Evolutionary conservation across 1,139 yeast genomes (phyloP).

Genomic region (Yamadazyma triangularis): DNA sequence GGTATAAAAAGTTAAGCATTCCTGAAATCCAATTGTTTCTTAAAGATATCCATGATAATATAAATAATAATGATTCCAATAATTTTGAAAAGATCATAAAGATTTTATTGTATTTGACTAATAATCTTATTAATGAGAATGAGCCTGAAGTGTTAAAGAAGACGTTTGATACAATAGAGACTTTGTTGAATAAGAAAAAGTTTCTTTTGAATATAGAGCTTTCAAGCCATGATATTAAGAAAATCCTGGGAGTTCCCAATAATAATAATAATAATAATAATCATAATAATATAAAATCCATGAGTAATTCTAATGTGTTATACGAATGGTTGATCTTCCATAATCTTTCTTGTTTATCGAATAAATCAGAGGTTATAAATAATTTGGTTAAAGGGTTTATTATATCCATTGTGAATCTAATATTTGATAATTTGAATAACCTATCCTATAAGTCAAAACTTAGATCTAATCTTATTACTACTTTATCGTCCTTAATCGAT

Average conservation of each 20-base stretch:
- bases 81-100: constrained; percentile 35
- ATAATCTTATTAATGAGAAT: neutral
- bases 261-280: too few relatives aligned
- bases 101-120: too few relatives aligned
- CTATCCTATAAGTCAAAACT: constrained; percentile 13
- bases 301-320: constrained; percentile 1
- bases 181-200: constrained; percentile 25
- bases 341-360: constrained; percentile 2
- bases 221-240: neutral
- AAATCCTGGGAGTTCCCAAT: too few relatives aligned
- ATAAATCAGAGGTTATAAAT: constrained; percentile 8
- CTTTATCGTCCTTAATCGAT: constrained; percentile 2
- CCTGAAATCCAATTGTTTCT: constrained; percentile 30
- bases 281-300: neutral
- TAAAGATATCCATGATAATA: constrained; percentile 31
- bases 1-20: constrained; percentile 14
- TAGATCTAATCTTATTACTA: neutral
- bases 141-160: constrained; percentile 12
- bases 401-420: constrained; percentile 27
- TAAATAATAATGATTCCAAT: constrained; percentile 27
- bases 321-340: constrained; percentile 5
- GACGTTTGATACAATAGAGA: constrained; percentile 23
- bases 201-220: constrained; percentile 19
- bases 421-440: constrained; percentile 26
- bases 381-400: constrained; percentile 27